Evolutionary conservation across 176 grass and related monocot species (phyloP).

Genomic region (Themeda triandra): DNA sequence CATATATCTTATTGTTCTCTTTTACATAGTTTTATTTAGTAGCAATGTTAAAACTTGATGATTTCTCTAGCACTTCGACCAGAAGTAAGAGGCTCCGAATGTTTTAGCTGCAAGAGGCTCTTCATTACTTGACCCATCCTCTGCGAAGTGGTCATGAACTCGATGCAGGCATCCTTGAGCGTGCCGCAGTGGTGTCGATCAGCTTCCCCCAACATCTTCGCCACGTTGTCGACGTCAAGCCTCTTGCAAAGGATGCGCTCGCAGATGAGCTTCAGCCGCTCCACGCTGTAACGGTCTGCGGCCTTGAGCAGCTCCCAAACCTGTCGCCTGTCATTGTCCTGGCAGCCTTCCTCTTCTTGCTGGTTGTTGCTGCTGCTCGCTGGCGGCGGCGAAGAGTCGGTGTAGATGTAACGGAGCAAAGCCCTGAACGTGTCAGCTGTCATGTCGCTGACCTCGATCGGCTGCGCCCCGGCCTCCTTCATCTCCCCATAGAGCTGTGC

Average conservation of each 20-base stretch:
- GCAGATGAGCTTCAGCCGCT: conserved; percentile 5
- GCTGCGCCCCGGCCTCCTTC: background rate
- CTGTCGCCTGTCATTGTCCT: too few relatives aligned
- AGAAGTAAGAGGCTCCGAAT: background rate
- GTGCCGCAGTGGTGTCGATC: background rate
- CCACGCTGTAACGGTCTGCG: background rate
- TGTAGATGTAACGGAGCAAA: background rate
- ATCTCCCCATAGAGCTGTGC: background rate
- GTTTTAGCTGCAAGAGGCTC: background rate
- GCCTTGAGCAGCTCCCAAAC: background rate
- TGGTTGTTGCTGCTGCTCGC: too few relatives aligned
- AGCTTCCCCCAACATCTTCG: background rate
- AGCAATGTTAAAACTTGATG: background rate
- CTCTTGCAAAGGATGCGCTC: background rate
- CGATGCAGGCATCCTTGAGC: background rate
- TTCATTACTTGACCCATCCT: background rate
- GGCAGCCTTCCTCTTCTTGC: background rate
- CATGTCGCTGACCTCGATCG: background rate
- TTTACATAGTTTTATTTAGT: too few relatives aligned
- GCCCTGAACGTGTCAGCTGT: background rate
- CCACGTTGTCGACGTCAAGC: background rate
- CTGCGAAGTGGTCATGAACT: background rate
- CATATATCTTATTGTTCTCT: too few relatives aligned
- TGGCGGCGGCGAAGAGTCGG: background rate
- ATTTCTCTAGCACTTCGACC: background rate